phyloP scores from a whole-genome alignment of 768 basidiomycete genomes.

The Lactifluus piperatus region DNA sequence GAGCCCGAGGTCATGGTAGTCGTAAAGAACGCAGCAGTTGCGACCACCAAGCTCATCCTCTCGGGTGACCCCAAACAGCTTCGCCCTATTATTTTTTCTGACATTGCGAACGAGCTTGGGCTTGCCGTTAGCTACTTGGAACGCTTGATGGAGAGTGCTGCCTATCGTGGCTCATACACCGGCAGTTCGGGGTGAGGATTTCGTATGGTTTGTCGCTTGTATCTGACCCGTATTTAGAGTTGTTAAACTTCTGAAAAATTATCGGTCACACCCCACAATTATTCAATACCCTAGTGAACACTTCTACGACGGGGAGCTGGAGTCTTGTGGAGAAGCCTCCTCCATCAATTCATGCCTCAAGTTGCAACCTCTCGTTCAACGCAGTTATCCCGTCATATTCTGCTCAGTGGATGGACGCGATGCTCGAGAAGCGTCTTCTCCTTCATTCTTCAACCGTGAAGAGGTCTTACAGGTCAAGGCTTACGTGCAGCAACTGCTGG shows the following conservation, averaged over 20 bases:
- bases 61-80: conserved; percentile 68
- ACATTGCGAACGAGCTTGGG: conserved; percentile 46
- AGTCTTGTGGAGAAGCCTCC: conserved; percentile 34
- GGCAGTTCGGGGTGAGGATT: conserved; percentile 1
- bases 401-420: conserved; percentile 61
- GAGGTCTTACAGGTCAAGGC: conserved; percentile 46
- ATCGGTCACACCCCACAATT: conserved; percentile 54
- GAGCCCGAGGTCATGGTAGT: conserved; percentile 59
- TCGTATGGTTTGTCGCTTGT: neutral
- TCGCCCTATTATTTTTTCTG: conserved; percentile 57
- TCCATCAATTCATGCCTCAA: conserved; percentile 25
- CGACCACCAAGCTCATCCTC: conserved; percentile 47
- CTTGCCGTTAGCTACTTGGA: conserved; percentile 55
- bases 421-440: conserved; percentile 55
- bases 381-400: conserved; percentile 41
- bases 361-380: conserved; percentile 28
- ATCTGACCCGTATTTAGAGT: conserved; percentile 31
- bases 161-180: neutral
- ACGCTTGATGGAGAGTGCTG: conserved; percentile 29
- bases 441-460: conserved; percentile 63
- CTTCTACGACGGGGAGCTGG: conserved; percentile 50
- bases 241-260: conserved; percentile 56
- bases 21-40: conserved; percentile 50
- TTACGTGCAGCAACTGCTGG: conserved; percentile 29
- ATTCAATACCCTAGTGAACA: conserved; percentile 50